Conservation (phyloP, 1,284 basidiomycete genomes). For the Ceratobasidium sp. region DNA sequence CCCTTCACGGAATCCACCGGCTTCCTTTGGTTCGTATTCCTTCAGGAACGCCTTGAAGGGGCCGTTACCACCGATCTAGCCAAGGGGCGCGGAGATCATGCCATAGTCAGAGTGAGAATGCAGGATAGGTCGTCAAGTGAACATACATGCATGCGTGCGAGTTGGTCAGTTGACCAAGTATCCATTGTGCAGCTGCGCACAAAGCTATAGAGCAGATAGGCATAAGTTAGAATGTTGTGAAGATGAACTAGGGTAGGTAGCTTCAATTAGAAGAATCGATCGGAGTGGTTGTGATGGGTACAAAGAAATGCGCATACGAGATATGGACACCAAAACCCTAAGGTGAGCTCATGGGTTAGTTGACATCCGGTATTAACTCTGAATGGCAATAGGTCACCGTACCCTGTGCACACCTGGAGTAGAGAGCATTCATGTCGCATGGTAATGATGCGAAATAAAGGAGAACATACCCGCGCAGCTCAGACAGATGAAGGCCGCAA, state of each 20-base stretch:
- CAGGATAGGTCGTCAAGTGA: slow-evolving; percentile 40
- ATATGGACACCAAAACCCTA: slow-evolving; percentile 40
- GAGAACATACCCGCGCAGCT: slow-evolving; percentile 58
- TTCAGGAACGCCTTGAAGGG: slow-evolving; percentile 81
- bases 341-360: slow-evolving; percentile 19
- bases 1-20: slow-evolving; percentile 75
- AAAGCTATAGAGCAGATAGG: slow-evolving; percentile 63
- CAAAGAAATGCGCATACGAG: slow-evolving; percentile 41
- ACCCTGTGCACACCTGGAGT: slow-evolving; percentile 36
- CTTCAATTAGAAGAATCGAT: slow-evolving; percentile 22
- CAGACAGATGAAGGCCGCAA: slow-evolving; percentile 88
- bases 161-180: slow-evolving; percentile 90
- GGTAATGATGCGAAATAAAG: slow-evolving; percentile 22
- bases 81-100: neutral
- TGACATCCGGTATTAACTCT: slow-evolving; percentile 7
- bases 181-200: slow-evolving; percentile 95
- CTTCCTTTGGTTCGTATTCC: slow-evolving; percentile 70
- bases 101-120: slow-evolving; percentile 23
- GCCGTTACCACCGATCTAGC: slow-evolving; percentile 83
- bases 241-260: slow-evolving; percentile 7
- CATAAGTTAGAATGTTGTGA: slow-evolving; percentile 27
- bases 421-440: slow-evolving; percentile 22
- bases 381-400: slow-evolving; percentile 33
- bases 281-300: slow-evolving; percentile 22
- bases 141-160: slow-evolving; percentile 85